phyloP scores from a whole-genome alignment of 306 rosid species.

The Acmispon strigosus region DNA sequence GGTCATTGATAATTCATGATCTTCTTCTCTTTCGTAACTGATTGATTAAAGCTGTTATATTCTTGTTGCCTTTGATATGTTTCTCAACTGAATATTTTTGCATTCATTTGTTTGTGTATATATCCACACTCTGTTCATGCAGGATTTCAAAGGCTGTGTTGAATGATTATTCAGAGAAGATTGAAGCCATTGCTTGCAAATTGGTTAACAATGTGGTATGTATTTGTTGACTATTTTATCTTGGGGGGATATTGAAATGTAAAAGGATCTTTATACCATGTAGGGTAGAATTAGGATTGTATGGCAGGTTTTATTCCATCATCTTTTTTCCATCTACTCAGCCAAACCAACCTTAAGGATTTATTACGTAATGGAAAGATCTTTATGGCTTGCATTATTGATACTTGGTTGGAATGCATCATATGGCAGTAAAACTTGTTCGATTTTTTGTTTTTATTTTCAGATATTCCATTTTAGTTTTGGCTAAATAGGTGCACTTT shows the following conservation, averaged over 20 bases:
- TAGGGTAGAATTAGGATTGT: not conserved
- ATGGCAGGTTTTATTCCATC: not conserved
- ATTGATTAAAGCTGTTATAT: not conserved
- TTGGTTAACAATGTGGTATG: slow-evolving; percentile 43
- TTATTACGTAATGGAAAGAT: not conserved
- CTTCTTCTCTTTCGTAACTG: not conserved
- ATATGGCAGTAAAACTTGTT: not conserved
- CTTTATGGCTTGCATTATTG: slow-evolving; percentile 4
- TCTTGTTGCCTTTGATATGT: slow-evolving; percentile 5
- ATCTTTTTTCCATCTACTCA: not conserved
- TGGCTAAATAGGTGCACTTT: not conserved
- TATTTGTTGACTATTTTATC: slow-evolving; percentile 12
- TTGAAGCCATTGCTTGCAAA: slow-evolving; percentile 74
- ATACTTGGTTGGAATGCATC: not conserved
- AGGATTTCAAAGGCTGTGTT: slow-evolving; percentile 74
- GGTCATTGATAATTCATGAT: not conserved
- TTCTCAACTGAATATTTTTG: slow-evolving; percentile 1
- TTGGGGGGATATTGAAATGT: not conserved
- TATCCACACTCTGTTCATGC: slow-evolving; percentile 9
- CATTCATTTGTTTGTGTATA: slow-evolving; percentile 3
- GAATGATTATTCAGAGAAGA: slow-evolving; percentile 76
- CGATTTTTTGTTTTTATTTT: not conserved
- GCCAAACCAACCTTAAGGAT: not conserved
- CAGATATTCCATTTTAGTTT: slow-evolving; percentile 3
- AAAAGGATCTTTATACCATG: not conserved